A percentile compares a stretch with the other conserved stretches of the same genome.
phyloP scores from a whole-genome alignment of 805 yeast species.

The Vanderwaltozyma tropicalis region DNA sequence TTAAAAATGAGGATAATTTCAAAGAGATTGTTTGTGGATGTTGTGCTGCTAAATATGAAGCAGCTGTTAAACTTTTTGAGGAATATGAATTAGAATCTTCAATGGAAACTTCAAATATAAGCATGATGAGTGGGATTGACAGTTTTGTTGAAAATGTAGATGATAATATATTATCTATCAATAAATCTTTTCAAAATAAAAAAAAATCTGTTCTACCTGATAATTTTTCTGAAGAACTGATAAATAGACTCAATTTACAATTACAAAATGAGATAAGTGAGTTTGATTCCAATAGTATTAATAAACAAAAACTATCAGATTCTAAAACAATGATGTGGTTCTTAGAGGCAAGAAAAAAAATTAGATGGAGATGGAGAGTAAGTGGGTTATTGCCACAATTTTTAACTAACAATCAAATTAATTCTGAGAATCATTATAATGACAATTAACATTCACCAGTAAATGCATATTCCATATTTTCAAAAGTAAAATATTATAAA shows the following conservation, averaged over 20 bases:
- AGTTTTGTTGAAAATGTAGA: slow-evolving; percentile 6
- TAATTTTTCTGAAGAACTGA: slow-evolving; percentile 27
- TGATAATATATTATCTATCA: slow-evolving; percentile 2
- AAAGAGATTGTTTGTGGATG: slow-evolving; percentile 53
- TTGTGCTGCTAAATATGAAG: slow-evolving; percentile 50
- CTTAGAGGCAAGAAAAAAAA: slow-evolving; percentile 30
- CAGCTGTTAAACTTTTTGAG: slow-evolving; percentile 33
- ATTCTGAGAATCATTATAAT: no score
- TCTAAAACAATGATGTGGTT: slow-evolving; percentile 24
- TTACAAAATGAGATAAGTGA: slow-evolving; percentile 6
- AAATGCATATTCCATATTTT: background rate
- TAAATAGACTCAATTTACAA: slow-evolving; percentile 27
- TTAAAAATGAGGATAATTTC: slow-evolving; percentile 19
- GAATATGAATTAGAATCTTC: slow-evolving; percentile 31
- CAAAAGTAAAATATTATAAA: no score
- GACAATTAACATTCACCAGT: background rate
- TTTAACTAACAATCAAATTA: background rate
- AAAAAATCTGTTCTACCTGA: background rate
- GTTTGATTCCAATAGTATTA: background rate
- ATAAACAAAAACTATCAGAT: slow-evolving; percentile 8
- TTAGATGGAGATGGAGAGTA: slow-evolving; percentile 44
- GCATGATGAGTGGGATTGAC: slow-evolving; percentile 7
- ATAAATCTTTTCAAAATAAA: slow-evolving; percentile 1
- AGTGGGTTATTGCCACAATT: slow-evolving; percentile 35
- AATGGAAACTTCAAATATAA: slow-evolving; percentile 10